Evolutionary conservation across 176 grass and related monocot species (phyloP).

Genomic region (Dactylis glomerata): DNA sequence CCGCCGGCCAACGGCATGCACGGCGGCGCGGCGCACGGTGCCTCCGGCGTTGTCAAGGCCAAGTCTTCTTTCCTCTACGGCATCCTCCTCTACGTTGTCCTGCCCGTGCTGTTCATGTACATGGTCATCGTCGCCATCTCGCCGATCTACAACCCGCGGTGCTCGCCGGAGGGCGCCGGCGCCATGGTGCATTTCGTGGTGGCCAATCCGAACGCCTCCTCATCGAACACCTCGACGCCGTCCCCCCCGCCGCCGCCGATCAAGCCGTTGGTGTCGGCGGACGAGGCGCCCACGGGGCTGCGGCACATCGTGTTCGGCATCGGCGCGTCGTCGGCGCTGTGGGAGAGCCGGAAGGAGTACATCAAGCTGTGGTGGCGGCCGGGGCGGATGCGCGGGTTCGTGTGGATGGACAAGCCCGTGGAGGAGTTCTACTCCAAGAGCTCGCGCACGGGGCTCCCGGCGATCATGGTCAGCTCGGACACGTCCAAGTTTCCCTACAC

Average conservation of each 20-base stretch:
- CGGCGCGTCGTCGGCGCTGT: constrained; percentile 69
- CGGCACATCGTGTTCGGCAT: constrained; percentile 95
- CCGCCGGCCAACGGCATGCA: constrained; percentile 43
- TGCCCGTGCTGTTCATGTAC: constrained; percentile 43
- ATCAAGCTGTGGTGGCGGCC: constrained; percentile 92
- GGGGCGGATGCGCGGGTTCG: constrained; percentile 83
- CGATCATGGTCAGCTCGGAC: constrained; percentile 66
- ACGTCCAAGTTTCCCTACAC: constrained; percentile 89
- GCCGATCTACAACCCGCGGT: constrained; percentile 34
- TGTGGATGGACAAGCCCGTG: constrained; percentile 93
- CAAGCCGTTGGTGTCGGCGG: constrained; percentile 26
- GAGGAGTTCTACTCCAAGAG: constrained; percentile 64
- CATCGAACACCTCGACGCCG: background rate
- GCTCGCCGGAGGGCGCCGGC: constrained; percentile 14
- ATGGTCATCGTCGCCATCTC: constrained; percentile 36
- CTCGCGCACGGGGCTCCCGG: constrained; percentile 48
- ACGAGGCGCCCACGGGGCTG: constrained; percentile 53
- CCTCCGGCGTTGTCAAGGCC: background rate
- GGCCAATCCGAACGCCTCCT: constrained; percentile 13
- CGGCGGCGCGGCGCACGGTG: constrained; percentile 15
- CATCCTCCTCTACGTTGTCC: constrained; percentile 46
- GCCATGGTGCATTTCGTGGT: constrained; percentile 25
- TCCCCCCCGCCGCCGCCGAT: background rate
- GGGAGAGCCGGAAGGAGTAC: constrained; percentile 88
- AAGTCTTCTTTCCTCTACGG: constrained; percentile 35